Evolutionary conservation across 1,284 basidiomycete species (phyloP).

Genomic region (Mycosarcoma maydis): DNA sequence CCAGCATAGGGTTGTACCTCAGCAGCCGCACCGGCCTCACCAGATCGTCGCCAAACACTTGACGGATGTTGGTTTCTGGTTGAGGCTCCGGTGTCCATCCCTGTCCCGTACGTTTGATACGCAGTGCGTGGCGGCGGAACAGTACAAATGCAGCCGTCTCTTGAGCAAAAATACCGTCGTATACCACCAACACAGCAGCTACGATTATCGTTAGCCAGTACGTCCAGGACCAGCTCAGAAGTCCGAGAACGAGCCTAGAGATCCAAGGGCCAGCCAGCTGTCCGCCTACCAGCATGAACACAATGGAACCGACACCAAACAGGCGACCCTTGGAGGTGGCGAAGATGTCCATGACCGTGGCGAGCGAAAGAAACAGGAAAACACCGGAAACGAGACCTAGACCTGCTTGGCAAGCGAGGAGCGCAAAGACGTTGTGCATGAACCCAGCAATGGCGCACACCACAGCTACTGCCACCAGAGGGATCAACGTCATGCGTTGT

Average conservation of each 20-base stretch:
- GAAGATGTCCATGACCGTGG: conserved; percentile 43
- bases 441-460: conserved; percentile 44
- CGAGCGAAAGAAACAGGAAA: conserved; percentile 25
- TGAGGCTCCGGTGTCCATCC: conserved; percentile 51
- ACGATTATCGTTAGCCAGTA: conserved; percentile 48
- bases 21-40: conserved; percentile 27
- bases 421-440: conserved; percentile 8
- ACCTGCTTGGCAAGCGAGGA: conserved; percentile 17
- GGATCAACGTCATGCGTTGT: conserved; percentile 25
- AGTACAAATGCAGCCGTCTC: conserved; percentile 35
- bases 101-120: conserved; percentile 16
- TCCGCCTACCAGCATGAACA: conserved; percentile 14
- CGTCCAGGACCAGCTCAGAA: conserved; percentile 44
- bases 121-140: conserved; percentile 35
- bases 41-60: conserved; percentile 24
- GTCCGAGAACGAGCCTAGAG: conserved; percentile 25
- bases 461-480: conserved; percentile 22
- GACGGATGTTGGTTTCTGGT: conserved; percentile 3
- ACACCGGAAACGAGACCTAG: conserved; percentile 36
- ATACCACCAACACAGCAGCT: conserved; percentile 31
- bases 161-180: conserved; percentile 22
- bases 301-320: conserved; percentile 19
- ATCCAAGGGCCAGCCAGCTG: conserved; percentile 52
- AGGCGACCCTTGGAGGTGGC: conserved; percentile 28
- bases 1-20: conserved; percentile 23